Base-by-base conservation (phyloP, 495 filamentous ascomycete genomes). In the Penicillium dipodomyicola region DNA sequence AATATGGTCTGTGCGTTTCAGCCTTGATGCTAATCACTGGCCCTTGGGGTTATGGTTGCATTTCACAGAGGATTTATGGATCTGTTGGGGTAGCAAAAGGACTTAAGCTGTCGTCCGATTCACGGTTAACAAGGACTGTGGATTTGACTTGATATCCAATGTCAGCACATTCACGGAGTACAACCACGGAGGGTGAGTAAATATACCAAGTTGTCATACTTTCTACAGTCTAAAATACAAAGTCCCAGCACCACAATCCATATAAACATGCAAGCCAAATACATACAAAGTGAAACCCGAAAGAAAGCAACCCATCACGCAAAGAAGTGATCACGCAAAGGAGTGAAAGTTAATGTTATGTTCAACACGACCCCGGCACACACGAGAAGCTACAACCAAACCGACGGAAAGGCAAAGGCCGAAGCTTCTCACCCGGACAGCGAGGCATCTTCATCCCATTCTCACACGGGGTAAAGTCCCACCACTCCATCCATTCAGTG, bases 401-500 rank as follows among this genome's bases (percentile, higher is more conserved):
- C 41, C 83, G 73, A 20, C 84, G 60, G 62, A 92, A 88, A 1
- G 88, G 88, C 39, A 90, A 68, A 35, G 77, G 73, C 9, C 73
- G 68, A 20, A 77, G 58, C 52, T 47, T 65, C 51, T 73, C 71
- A 0, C 70, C 70, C n/a, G 70, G 65, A 27, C 47, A 42, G 9
- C 76, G 67, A 1, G 73, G 68, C 40, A 68, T 61, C 58, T 77
- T 77, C 55, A 77, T 61, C 14, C 76, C 76, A 51, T 73, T 79
- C 60, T 79, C 76, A 52, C 72, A 71, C 1, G 72, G 73, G 9
- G 62, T 71, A 54, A 65, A 74, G 58, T 83, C 78, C 84, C 85
- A 89, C 82, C 86, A 90, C 65, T 92, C 87, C 47, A 89, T 77
- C 88, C 88, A 92, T 60, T 88, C 79, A 0, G 85, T 75, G 11